Evolutionary conservation across 1,139 yeast genomes (phyloP), one percentile per base, ranked within the genome.

Genomic region (Blastobotrys arbuscula): DNA sequence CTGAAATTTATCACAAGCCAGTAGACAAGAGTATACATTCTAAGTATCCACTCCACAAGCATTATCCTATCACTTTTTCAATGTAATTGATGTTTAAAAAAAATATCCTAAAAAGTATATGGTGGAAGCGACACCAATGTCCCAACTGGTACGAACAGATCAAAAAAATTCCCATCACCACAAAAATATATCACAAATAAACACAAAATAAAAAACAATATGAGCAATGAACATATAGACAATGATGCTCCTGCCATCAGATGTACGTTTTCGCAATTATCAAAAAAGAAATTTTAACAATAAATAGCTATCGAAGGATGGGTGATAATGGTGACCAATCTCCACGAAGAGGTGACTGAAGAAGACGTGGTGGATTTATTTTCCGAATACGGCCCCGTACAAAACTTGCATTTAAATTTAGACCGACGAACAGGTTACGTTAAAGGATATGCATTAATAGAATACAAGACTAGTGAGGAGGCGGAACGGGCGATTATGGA

Each of bases 271-370:
- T n/a, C n/a, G n/a, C n/a, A n/a, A n/a, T n/a, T n/a, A n/a, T n/a
- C n/a, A n/a, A n/a, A 18, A 24, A 13, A 18, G 37, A 6, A 34
- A 18, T 41, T n/a, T 16, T 19, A 24, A 28, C 26, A 23, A 23
- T 26, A 38, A n/a, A 35, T 43, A 54, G 58, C 62, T 18, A 53
- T 73, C 1, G 77, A 72, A 55, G 78, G 77, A 20, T 74, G 73
- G 67, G 67, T 73, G 8, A 42, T 74, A 2, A 59, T 73, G 8
- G 72, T 65, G 7, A 61, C 69, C 0, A 72, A 72, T 41, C 50
- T 74, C 15, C 76, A 74, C 49, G 75, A 73, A 38, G 78, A 74
- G 54, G 70, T 73, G 3, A 59, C 71, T 9, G 78, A 74, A 48
- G 78, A 74, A 46, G 75, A 72, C 41, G 55, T 74, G 6, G 55